Evolutionary conservation across 1,284 basidiomycete genomes (phyloP).

Genomic region (Psilocybe mexicana): DNA sequence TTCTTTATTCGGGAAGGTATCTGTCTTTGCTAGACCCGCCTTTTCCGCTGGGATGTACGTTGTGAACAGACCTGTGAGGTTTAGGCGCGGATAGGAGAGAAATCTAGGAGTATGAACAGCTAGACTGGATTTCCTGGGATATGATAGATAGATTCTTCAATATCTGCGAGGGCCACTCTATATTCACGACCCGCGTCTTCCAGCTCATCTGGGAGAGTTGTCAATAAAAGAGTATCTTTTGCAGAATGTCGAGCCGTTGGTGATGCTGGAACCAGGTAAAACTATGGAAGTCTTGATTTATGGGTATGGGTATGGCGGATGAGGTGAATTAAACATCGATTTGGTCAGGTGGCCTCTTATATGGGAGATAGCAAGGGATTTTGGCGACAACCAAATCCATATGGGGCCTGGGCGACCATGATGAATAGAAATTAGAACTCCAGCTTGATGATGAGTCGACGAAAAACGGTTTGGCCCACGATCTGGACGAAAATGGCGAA

Average conservation of each 20-base stretch:
- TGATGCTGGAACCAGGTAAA: not conserved
- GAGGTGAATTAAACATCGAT: not conserved
- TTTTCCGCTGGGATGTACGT: slow-evolving; percentile 36
- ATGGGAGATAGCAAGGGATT: too few relatives aligned
- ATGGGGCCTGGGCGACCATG: too few relatives aligned
- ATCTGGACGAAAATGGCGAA: too few relatives aligned
- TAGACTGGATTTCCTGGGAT: not conserved
- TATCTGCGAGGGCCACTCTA: slow-evolving; percentile 47
- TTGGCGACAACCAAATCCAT: too few relatives aligned
- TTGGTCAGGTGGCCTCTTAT: too few relatives aligned
- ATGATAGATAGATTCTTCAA: not conserved
- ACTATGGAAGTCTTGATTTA: not conserved
- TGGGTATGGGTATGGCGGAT: not conserved
- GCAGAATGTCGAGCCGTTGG: slow-evolving; percentile 35
- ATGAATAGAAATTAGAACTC: too few relatives aligned
- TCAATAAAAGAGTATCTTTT: slow-evolving; percentile 40
- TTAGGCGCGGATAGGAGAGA: slow-evolving; percentile 10
- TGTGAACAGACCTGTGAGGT: slow-evolving; percentile 33
- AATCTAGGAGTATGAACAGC: slow-evolving; percentile 9
- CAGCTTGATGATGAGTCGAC: too few relatives aligned
- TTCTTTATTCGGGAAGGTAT: slow-evolving; percentile 34
- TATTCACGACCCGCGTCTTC: slow-evolving; percentile 46
- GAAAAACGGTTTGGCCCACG: too few relatives aligned
- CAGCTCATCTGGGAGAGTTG: slow-evolving; percentile 50
- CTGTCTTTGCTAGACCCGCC: slow-evolving; percentile 32